Base-by-base conservation (phyloP, 75 land plant species). In the Sequoia sempervirens region DNA sequence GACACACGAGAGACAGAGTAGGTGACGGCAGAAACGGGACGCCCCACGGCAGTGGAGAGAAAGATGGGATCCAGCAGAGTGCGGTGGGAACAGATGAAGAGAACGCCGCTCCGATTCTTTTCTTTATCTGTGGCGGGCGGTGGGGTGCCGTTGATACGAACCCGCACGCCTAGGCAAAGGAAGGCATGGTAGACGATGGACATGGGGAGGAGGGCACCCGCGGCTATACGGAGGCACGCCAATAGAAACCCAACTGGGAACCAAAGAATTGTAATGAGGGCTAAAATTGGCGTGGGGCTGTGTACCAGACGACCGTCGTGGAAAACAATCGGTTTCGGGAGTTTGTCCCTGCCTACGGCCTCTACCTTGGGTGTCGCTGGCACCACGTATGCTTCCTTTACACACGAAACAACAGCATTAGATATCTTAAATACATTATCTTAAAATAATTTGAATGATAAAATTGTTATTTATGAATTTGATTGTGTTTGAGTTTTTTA, bases 21-120 rank as follows among this genome's bases (percentile, higher is more conserved):
- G 30, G 92, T 91, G 28, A 93, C 91, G 0, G 90, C 86, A 1
- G 89, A 74, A 36, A 93, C 80, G 1, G 79, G 80, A 53, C 89
- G 66, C 4, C 84, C 40, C 7, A 93, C 87, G 40, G 88, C 88
- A 4, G 86, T 69, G 46, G 87, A 70, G 30, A 93, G 61, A 69
- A 88, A 56, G 36, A 95, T 41, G 12, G 95, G 94, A 84, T 95
- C 97, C 5, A 93, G 83, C 4, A 90, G 73, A 13, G 93, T 93
- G 13, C 93, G 85, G 82, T 94, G 96, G 70, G 87, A 84, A 89
- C 95, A 95, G 8, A 93, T 90, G 83, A 86, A 90, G 78, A 95
- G 91, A 34, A 76, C 37, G 69, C 95, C 95, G 17, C 66, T 45
- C n/a, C 54, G 14, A 26, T 64, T 80, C 2, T 50, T 36, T 47